Evolutionary conservation across 371 early-diverging fungal species (phyloP).

Genomic region (Mucor plumbeus): DNA sequence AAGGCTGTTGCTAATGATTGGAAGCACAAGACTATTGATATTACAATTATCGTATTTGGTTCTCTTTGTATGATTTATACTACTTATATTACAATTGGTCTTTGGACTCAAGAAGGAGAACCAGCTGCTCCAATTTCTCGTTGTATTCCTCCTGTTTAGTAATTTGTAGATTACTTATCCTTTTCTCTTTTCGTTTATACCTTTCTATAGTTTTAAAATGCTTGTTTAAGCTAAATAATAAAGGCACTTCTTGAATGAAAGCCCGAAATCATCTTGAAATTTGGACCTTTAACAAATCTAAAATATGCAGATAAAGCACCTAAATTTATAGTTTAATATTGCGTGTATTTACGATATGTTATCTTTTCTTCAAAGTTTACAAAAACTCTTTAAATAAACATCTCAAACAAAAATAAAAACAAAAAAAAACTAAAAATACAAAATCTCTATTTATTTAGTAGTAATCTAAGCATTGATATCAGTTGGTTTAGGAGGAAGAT

Average conservation of each 20-base stretch:
- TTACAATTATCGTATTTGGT: slow-evolving; percentile 73
- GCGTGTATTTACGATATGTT: neutral
- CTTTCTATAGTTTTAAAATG: neutral
- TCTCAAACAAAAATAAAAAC: neutral
- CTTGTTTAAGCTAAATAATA: too few species aligned
- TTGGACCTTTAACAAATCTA: too few species aligned
- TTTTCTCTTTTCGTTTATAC: neutral
- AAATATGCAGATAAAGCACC: too few species aligned
- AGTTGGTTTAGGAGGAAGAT: slow-evolving; percentile 34
- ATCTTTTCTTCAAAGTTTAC: neutral
- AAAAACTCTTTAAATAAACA: too few species aligned
- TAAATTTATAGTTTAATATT: too few species aligned
- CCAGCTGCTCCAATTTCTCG: slow-evolving; percentile 37
- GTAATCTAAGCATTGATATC: neutral
- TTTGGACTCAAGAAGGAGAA: slow-evolving; percentile 57
- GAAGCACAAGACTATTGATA: slow-evolving; percentile 58
- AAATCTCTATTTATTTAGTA: neutral
- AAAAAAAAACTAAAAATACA: neutral
- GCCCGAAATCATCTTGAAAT: too few species aligned
- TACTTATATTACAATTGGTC: slow-evolving; percentile 72
- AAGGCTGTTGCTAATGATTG: slow-evolving; percentile 58
- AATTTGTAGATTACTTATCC: neutral
- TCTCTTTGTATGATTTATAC: slow-evolving; percentile 75
- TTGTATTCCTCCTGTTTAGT: slow-evolving; percentile 21
- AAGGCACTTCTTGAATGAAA: too few species aligned